Percentiles rank a stretch among this genome's conserved stretches.
These are phyloP conservation scores for Dictyostelium firmibasis DNA, from an alignment of 78 protist species.

Conservation along the genomic window DNA sequence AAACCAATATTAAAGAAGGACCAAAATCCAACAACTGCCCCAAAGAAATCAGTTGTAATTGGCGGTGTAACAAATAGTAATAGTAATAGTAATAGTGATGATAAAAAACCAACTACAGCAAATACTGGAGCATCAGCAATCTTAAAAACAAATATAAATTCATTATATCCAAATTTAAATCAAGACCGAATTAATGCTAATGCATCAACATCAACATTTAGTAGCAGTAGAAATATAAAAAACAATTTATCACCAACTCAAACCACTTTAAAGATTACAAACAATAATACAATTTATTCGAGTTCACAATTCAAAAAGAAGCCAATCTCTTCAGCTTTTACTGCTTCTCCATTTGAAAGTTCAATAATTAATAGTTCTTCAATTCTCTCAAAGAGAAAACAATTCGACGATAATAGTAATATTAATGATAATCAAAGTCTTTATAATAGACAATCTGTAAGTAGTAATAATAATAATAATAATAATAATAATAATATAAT, in stretches of 20 bases:
- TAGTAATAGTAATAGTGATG: background rate
- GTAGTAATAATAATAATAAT: background rate
- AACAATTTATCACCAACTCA: slow-evolving; percentile 35
- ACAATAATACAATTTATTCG: background rate
- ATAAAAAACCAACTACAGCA: background rate
- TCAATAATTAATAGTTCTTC: background rate
- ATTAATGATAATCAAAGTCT: background rate
- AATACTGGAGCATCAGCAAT: background rate
- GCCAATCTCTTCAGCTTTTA: background rate
- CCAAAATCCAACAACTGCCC: background rate
- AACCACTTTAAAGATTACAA: background rate
- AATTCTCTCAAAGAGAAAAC: slow-evolving; percentile 10
- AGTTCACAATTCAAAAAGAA: background rate
- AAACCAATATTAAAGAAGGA: background rate
- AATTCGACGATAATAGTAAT: background rate
- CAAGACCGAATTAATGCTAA: background rate
- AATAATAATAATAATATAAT: background rate
- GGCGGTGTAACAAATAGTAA: background rate
- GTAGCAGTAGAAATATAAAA: slow-evolving; percentile 1
- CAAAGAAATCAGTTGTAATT: background rate
- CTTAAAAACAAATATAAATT: background rate
- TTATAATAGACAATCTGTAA: background rate
- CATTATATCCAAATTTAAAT: slow-evolving; percentile 6
- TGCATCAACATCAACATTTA: background rate
- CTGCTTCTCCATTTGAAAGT: background rate